A percentile compares a stretch with the other conserved stretches of the same genome.
Evolutionary conservation across 176 grass and related monocot species (phyloP).

Genomic region (Raddia guianensis): DNA sequence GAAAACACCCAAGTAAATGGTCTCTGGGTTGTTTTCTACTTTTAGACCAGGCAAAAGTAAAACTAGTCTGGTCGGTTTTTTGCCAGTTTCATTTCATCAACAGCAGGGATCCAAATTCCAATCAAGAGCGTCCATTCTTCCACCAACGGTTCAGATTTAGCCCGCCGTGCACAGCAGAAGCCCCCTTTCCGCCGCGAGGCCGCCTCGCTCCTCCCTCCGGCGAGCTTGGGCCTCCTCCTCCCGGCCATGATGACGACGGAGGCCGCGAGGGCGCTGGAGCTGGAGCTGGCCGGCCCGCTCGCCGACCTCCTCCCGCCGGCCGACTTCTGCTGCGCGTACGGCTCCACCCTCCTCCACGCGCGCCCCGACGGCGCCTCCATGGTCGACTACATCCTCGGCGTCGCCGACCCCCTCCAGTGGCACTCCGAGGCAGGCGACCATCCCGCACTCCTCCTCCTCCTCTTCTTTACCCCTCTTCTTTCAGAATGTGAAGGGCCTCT

Average conservation of each 20-base stretch:
- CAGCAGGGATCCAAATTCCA: neutral
- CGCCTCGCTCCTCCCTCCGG: neutral
- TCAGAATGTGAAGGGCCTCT: neutral
- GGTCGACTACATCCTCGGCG: conserved; percentile 93
- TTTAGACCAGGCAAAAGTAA: too few species aligned
- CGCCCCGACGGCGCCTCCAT: conserved; percentile 54
- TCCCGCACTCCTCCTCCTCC: too few species aligned
- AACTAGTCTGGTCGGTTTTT: too few species aligned
- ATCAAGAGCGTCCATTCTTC: neutral
- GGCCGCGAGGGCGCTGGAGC: conserved; percentile 36
- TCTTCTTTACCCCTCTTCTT: neutral
- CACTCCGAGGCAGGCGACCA: conserved; percentile 49
- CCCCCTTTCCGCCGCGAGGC: neutral
- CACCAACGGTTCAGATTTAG: neutral
- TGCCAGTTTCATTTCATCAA: too few species aligned
- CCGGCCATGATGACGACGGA: conserved; percentile 1
- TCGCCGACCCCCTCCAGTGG: conserved; percentile 76
- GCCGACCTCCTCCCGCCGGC: conserved; percentile 65
- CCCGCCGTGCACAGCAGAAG: neutral
- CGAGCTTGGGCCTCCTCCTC: neutral
- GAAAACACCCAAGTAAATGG: too few species aligned
- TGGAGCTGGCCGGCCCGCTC: conserved; percentile 64
- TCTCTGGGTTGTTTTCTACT: too few species aligned
- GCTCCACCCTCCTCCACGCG: conserved; percentile 73
- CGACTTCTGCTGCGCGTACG: conserved; percentile 91